A percentile compares a stretch with the other conserved stretches of the same genome.
Conservation (phyloP, 148 eudicot genomes). For the Limonium bicolor region DNA sequence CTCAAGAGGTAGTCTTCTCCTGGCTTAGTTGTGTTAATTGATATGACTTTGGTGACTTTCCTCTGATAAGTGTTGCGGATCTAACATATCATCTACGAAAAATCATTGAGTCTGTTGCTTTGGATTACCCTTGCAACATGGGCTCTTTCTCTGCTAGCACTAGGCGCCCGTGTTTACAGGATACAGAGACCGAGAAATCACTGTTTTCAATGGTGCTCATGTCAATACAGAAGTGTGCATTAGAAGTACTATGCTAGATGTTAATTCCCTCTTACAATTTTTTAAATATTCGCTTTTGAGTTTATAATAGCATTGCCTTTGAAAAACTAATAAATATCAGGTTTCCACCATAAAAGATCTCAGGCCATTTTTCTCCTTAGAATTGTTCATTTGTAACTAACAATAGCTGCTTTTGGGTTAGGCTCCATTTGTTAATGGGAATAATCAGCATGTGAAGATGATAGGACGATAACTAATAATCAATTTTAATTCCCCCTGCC, state of each 20-base stretch:
- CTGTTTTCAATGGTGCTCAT: too few species aligned
- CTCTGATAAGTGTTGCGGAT: conserved; percentile 25
- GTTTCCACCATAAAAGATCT: conserved; percentile 10
- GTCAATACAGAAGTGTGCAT: too few species aligned
- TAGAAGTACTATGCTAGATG: too few species aligned
- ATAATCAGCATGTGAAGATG: conserved; percentile 53
- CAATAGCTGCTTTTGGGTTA: conserved; percentile 64
- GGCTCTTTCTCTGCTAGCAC: conserved; percentile 15
- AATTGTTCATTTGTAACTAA: conserved; percentile 25
- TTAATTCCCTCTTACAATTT: too few species aligned
- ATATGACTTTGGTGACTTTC: conserved; percentile 60
- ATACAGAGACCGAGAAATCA: too few species aligned
- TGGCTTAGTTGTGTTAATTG: conserved; percentile 79
- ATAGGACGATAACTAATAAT: conserved; percentile 59
- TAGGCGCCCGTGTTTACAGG: too few species aligned
- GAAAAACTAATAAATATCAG: too few species aligned
- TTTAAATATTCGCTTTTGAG: too few species aligned
- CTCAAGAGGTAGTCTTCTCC: conserved; percentile 76
- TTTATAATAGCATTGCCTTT: too few species aligned
- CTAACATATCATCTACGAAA: conserved; percentile 71
- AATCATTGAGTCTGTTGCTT: conserved; percentile 63
- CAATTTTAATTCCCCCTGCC: conserved; percentile 51
- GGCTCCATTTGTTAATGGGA: conserved; percentile 84
- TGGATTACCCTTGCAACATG: conserved; percentile 31
- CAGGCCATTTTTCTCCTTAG: conserved; percentile 11